Base-by-base conservation (phyloP, 495 filamentous ascomycete species). In the Aspergillus coremiiformis region DNA sequence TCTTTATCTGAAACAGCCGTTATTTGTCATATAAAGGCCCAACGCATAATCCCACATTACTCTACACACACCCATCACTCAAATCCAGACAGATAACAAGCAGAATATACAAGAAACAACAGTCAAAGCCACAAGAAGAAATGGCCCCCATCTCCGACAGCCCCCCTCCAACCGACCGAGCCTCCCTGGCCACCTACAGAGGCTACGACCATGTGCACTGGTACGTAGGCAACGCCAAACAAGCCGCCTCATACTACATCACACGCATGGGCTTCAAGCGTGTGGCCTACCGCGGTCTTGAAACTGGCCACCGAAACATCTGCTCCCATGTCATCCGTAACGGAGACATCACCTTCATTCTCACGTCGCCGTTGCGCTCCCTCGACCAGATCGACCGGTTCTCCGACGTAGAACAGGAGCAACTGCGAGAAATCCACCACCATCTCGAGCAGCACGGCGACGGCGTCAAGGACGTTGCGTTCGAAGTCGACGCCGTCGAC, bases 181-280 rank as follows among this genome's bases (percentile, higher is more conserved):
- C 44, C 11, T 37, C 59, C 20, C 44, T 47, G 3, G 60, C 79
- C 49, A 79, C 78, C 62, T 93, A 90, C 70, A 78, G 78, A 21
- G 89, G 88, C 64, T 95, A 95, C 61, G 85, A 93, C 71, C 86
- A 94, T 63, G 76, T 94, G 42, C 85, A 86, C 60, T 96, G 90
- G 90, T 96, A 87, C 66, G 91, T 96, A 5, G 89, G 89, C 59
- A 96, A 96, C 68, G 91, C 91, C 59, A 95, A 95, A 71, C 90
- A 95, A 77, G 87, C 87, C 0, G 89, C 89, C 37, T 77, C 81
- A 44, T 95, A 84, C 74, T 95, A 93, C 71, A 84, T 84, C 64
- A 84, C 84, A 9, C 84, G 85, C 54, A 84, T 94, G 74, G 89
- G 89, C 35, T 94, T 95, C 76, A 71, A 76, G 51, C 81, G 79